A percentile compares a stretch with the other conserved stretches of the same genome.
Conservation (phyloP, 306 rosid genomes). For the Datisca glomerata region DNA sequence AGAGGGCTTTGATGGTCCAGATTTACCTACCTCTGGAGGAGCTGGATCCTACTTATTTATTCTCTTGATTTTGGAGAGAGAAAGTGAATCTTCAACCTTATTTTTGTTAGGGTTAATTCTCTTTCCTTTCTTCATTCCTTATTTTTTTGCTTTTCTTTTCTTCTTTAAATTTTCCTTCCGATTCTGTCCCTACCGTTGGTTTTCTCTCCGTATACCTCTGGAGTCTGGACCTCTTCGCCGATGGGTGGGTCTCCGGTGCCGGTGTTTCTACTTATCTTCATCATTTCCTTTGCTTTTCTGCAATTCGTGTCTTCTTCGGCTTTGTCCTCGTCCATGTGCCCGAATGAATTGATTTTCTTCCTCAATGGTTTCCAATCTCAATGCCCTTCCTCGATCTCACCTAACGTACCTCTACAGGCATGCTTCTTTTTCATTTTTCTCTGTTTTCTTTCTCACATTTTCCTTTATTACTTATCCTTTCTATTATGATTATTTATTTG, state of each 20-base stretch:
- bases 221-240: constrained; percentile 13
- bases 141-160: neutral
- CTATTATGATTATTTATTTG: no score
- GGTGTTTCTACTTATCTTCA: constrained; percentile 19
- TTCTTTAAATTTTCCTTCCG: constrained; percentile 8
- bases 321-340: constrained; percentile 21
- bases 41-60: no score
- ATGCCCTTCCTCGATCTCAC: constrained; percentile 33
- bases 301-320: constrained; percentile 22
- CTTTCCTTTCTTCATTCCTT: no score
- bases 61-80: no score
- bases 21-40: no score
- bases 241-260: constrained; percentile 25
- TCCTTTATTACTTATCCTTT: no score
- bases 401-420: constrained; percentile 55
- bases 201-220: constrained; percentile 11
- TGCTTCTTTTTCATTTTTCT: neutral
- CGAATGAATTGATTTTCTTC: constrained; percentile 21
- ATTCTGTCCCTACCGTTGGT: constrained; percentile 14
- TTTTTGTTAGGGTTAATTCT: no score
- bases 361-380: constrained; percentile 44
- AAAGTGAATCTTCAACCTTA: no score
- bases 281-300: constrained; percentile 17
- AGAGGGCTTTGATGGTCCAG: no score
- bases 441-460: constrained; percentile 1